phyloP scores from a whole-genome alignment of 768 basidiomycete species.

The Ramaria sp. region DNA sequence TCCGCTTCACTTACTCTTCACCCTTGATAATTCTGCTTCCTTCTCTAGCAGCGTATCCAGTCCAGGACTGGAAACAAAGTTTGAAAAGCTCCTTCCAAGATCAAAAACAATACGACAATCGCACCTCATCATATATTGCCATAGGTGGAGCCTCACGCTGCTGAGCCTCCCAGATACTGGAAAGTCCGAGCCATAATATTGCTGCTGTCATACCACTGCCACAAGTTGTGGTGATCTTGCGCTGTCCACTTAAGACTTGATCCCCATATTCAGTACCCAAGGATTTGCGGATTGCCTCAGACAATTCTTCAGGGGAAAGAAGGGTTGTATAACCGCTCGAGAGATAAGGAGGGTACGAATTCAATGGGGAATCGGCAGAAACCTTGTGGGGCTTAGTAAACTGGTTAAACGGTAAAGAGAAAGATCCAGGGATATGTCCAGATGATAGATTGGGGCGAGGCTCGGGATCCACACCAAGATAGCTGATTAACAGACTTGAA shows the following conservation, averaged over 20 bases:
- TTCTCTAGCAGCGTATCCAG: constrained; percentile 74
- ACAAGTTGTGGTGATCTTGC: constrained; percentile 64
- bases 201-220: constrained; percentile 99
- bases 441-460: constrained; percentile 81
- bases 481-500: constrained; percentile 34
- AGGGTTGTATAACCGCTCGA: constrained; percentile 30
- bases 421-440: constrained; percentile 85
- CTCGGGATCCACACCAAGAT: constrained; percentile 71
- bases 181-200: constrained; percentile 73
- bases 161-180: constrained; percentile 57
- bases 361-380: constrained; percentile 23
- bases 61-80: constrained; percentile 64
- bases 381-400: constrained; percentile 44
- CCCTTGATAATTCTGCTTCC: constrained; percentile 63
- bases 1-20: too few species aligned
- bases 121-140: constrained; percentile 90
- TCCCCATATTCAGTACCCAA: constrained; percentile 48
- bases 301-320: constrained; percentile 46
- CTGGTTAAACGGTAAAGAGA: constrained; percentile 71
- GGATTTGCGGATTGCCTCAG: constrained; percentile 44
- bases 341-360: constrained; percentile 32
- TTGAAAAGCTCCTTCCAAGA: not conserved
- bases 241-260: constrained; percentile 48
- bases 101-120: not conserved
- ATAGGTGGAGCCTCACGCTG: constrained; percentile 24